Evolutionary conservation across 208 protist genomes (phyloP).

Genomic region (Leishmania mexicana): DNA sequence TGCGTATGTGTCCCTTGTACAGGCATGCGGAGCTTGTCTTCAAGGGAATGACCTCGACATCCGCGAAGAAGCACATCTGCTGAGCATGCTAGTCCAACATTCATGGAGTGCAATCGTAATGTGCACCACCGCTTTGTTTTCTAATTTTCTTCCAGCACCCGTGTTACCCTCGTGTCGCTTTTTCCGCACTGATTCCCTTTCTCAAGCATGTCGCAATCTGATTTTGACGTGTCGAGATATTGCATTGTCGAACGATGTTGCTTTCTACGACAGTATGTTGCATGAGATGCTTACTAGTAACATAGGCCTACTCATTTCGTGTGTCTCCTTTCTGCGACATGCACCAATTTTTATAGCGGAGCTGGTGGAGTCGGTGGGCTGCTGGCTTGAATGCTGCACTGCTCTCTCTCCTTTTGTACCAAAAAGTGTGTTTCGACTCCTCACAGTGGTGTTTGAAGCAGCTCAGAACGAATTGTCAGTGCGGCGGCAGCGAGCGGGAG

Average conservation of each 20-base stretch:
- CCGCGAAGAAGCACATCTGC: background rate
- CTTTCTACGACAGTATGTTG: slow-evolving; percentile 22
- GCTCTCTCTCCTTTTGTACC: slow-evolving; percentile 19
- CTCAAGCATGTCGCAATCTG: slow-evolving; percentile 2
- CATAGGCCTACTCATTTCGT: slow-evolving; percentile 1
- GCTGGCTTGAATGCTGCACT: slow-evolving; percentile 17
- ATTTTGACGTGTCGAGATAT: slow-evolving; percentile 21
- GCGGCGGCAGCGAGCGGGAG: background rate
- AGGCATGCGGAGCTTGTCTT: slow-evolving; percentile 15
- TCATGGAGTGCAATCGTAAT: slow-evolving; percentile 18
- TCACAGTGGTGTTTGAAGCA: slow-evolving; percentile 1
- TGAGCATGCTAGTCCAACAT: slow-evolving; percentile 17
- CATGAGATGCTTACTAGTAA: slow-evolving; percentile 24
- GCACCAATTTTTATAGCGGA: slow-evolving; percentile 25
- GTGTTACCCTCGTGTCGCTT: slow-evolving; percentile 6
- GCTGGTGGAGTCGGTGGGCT: background rate
- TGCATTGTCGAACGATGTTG: slow-evolving; percentile 22
- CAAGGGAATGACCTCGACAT: background rate
- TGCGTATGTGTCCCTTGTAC: slow-evolving; percentile 17
- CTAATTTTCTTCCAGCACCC: background rate
- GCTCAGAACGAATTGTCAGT: background rate
- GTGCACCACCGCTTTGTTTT: slow-evolving; percentile 5
- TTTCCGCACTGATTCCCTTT: slow-evolving; percentile 20
- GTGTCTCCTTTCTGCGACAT: background rate
- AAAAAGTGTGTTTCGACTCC: slow-evolving; percentile 14